Evolutionary conservation across 331 rosid genomes (phyloP), one percentile per base, ranked within the genome.

Genomic region (Acacia concinna): DNA sequence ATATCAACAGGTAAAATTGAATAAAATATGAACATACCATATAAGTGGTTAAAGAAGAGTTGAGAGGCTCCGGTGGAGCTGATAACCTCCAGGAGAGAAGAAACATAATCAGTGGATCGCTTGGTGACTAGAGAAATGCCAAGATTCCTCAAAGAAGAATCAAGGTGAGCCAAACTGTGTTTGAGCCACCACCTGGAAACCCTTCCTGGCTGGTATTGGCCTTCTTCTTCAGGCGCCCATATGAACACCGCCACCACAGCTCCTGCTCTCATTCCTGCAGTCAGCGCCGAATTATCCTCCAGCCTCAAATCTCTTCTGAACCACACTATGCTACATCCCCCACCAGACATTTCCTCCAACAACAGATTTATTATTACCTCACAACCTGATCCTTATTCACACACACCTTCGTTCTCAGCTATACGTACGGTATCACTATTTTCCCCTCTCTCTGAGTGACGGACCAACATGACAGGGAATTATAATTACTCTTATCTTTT

Each of bases 181-280:
- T 91, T 94, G n/a, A 94, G 93, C 98, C 98, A 94, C 98, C 98
- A 94, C 77, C 98, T 80, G 0, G 98, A 94, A 2, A 94, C 98
- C 71, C 97, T 84, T 11, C 98, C 98, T 5, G 97, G 97, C 21
- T 91, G 76, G 74, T 4, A 94, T 76, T 91, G 89, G 12, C 98
- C 98, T 49, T 90, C 98, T 67, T 94, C 98, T 44, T 94, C 98
- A 40, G 97, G 98, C 62, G 97, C 98, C 98, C 98, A 94, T 30
- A 94, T 85, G 78, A 90, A 94, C 18, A 94, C 87, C 2, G 94
- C 89, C 23, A 94, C 84, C 66, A 91, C 96, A n/a, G 94, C 87
- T 28, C 98, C 98, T 10, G 90, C 87, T 86, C 98, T 86, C 12
- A 94, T 97, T 32, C 89, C 98, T 32, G 98, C 98, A 0, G 83